Evolutionary conservation across 2,329 filamentous ascomycete genomes (phyloP), one percentile per base, ranked within the genome.

Genomic region (Fusarium dlaminii): DNA sequence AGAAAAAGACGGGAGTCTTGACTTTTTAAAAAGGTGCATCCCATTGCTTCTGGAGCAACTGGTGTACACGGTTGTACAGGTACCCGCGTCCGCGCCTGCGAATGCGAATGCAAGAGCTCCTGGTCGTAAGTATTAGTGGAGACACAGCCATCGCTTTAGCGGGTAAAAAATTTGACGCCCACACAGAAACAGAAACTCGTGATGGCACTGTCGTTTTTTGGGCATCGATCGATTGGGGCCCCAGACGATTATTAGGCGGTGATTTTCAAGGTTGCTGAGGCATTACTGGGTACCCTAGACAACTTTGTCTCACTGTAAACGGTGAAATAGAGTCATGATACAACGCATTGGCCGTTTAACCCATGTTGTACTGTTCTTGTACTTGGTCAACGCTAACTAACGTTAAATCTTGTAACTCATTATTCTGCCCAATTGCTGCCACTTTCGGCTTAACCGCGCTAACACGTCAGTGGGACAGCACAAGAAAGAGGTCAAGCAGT

Each of bases 91-190:
- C 52, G 43, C 63, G 40, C 63, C 63, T 63, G 39, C 34, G 45
- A 68, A 64, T 63, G 39, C 34, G 45, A 68, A 64, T 64, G 49
- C 55, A 69, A 69, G 62, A 68, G 65, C 63, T 68, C 51, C 63
- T n/a, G 43, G 58, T 45, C 45, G 43, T 37, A 55, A 42, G 13
- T 39, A 34, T 54, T 57, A 58, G 56, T 73, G 63, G 61, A 37
- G 65, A 39, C 51, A 42, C 59, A 52, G 62, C 72, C 42, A 64
- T 71, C 18, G 22, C 30, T 51, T 59, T 59, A 72, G 73, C 76
- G 71, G 76, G 77, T 77, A 77, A 78, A 78, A 77, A 63, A 70
- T 79, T 78, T 64, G 74, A 75, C 62, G 63, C 74, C 65, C 64
- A 60, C 29, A 43, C 42, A 63, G 48, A 51, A 51, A 52, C 56